Evolutionary conservation across 805 yeast genomes (phyloP).

Genomic region (Kluyveromyces dobzhanskii): DNA sequence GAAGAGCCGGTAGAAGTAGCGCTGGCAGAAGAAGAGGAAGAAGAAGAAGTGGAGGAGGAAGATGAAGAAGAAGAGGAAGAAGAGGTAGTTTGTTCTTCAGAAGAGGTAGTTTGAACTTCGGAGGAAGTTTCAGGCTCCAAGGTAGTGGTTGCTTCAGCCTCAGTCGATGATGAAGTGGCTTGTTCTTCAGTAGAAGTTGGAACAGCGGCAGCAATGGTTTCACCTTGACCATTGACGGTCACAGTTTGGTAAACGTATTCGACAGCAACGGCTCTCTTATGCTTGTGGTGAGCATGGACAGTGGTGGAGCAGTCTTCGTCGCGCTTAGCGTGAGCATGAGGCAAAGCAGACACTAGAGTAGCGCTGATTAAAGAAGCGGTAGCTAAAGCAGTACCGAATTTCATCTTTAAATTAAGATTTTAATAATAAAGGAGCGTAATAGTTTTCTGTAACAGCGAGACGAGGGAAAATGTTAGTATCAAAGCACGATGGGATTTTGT

Average conservation of each 20-base stretch:
- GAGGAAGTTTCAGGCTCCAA: constrained; percentile 16
- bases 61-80: constrained; percentile 16
- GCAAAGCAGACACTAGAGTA: constrained; percentile 24
- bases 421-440: too few species aligned
- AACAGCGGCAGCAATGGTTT: constrained; percentile 32
- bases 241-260: constrained; percentile 48
- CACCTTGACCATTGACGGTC: constrained; percentile 42
- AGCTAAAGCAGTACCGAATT: constrained; percentile 27
- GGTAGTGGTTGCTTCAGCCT: constrained; percentile 10
- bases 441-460: too few species aligned
- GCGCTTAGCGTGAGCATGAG: constrained; percentile 21
- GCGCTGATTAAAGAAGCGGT: constrained; percentile 25
- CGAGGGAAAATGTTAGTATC: too few species aligned
- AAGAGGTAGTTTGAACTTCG: constrained; percentile 15
- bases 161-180: constrained; percentile 14
- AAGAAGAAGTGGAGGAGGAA: constrained; percentile 20
- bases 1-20: constrained; percentile 28
- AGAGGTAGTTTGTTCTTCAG: constrained; percentile 17
- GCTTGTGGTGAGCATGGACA: constrained; percentile 36
- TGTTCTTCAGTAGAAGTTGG: constrained; percentile 19
- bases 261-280: constrained; percentile 44
- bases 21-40: constrained; percentile 23
- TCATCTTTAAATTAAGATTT: constrained; percentile 18
- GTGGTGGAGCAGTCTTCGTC: constrained; percentile 25
- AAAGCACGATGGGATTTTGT: too few species aligned